Evolutionary conservation across 139 green algal species (phyloP).

Genomic region (Coelastrella sp.): DNA sequence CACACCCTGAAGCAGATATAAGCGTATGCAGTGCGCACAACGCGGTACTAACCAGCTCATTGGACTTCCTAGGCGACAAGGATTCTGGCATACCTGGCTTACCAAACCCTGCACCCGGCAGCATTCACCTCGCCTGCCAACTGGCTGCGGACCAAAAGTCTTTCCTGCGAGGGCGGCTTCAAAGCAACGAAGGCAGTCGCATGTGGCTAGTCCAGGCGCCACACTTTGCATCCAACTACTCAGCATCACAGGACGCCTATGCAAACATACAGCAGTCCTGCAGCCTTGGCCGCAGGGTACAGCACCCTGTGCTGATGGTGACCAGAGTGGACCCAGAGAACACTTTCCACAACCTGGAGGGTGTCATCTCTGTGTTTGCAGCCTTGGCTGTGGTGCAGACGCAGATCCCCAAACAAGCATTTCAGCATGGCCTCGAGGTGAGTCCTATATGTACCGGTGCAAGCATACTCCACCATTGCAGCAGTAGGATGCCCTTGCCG

Average conservation of each 20-base stretch:
- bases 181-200: conserved; percentile 38
- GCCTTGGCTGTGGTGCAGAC: conserved; percentile 32
- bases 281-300: neutral
- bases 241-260: neutral
- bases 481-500: neutral
- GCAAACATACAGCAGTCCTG: neutral
- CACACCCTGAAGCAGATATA: conserved; percentile 43
- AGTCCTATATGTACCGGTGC: neutral
- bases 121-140: conserved; percentile 42
- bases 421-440: conserved; percentile 25
- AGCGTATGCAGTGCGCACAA: conserved; percentile 6
- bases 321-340: conserved; percentile 35
- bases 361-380: conserved; percentile 24
- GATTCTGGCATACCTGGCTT: neutral
- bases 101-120: conserved; percentile 24
- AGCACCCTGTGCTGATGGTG: conserved; percentile 31
- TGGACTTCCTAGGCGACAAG: conserved; percentile 28
- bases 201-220: conserved; percentile 32
- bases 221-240: neutral
- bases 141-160: neutral
- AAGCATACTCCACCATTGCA: neutral
- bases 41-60: conserved; percentile 5
- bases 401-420: neutral
- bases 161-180: conserved; percentile 37
- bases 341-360: conserved; percentile 50